Conservation (phyloP, 805 yeast species). For the Ogataea philodendri region DNA sequence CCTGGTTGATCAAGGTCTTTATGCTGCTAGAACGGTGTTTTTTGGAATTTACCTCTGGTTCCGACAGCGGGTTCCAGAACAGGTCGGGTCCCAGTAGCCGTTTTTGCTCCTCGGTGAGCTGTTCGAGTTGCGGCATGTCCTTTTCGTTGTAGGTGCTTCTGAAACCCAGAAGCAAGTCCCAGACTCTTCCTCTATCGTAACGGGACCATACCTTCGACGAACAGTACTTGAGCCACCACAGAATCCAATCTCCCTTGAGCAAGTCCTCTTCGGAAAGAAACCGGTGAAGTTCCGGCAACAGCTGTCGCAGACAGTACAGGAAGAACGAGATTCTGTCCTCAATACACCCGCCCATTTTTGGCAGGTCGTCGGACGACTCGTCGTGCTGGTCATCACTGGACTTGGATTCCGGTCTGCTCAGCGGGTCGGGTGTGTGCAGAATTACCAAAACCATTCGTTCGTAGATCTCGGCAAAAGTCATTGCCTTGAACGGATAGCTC, state of each 20-base stretch:
- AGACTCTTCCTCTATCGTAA: conserved; percentile 77
- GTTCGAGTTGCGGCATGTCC: conserved; percentile 26
- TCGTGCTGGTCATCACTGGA: conserved; percentile 7
- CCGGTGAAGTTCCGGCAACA: conserved; percentile 72
- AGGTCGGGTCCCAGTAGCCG: conserved; percentile 53
- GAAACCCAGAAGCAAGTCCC: conserved; percentile 89
- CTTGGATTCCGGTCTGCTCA: conserved; percentile 22
- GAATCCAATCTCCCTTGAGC: conserved; percentile 81
- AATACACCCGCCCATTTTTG: conserved; percentile 52
- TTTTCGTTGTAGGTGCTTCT: conserved; percentile 37
- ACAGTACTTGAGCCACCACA: conserved; percentile 93
- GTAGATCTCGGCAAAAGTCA: conserved; percentile 65
- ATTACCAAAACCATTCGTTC: conserved; percentile 76
- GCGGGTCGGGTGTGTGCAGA: conserved; percentile 65
- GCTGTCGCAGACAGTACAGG: conserved; percentile 56
- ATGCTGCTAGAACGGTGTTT: conserved; percentile 33
- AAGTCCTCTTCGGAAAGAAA: conserved; percentile 78
- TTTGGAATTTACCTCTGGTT: conserved; percentile 20
- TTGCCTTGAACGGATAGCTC: conserved; percentile 30
- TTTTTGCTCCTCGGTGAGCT: conserved; percentile 23
- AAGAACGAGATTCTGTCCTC: conserved; percentile 69
- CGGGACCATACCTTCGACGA: conserved; percentile 85
- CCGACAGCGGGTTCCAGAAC: conserved; percentile 52
- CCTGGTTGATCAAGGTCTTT: conserved; percentile 29
- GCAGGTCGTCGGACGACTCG: conserved; percentile 21